Conservation (phyloP, 495 filamentous ascomycete genomes). For the Talaromyces wortmannii region DNA sequence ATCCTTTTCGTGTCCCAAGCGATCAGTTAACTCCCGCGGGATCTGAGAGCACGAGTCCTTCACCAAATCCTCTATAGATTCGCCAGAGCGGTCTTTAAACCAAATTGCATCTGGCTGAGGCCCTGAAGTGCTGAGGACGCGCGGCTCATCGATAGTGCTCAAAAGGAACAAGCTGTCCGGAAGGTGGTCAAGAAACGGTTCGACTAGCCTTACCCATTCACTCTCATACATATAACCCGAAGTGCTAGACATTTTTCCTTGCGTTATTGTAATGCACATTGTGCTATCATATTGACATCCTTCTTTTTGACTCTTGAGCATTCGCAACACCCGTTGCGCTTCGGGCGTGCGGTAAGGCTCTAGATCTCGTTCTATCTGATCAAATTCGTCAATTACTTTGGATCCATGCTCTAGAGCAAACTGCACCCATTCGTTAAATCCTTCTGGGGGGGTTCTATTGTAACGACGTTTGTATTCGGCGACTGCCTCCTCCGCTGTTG, state of each 20-base stretch:
- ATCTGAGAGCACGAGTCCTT: not conserved
- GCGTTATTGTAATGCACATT: not conserved
- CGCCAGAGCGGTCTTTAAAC: not conserved
- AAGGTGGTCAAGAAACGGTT: not conserved
- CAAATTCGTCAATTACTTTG: constrained; percentile 56
- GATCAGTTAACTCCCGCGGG: not conserved
- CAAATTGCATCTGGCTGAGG: not conserved
- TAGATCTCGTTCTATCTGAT: constrained; percentile 46
- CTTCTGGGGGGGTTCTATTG: constrained; percentile 49
- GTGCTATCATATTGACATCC: not conserved
- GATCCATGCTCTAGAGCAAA: constrained; percentile 49
- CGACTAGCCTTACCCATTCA: not conserved
- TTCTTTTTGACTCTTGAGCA: not conserved
- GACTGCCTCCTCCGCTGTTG: not conserved
- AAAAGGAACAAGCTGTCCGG: not conserved
- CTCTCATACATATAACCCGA: not conserved
- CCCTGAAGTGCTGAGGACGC: not conserved
- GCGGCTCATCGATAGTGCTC: not conserved
- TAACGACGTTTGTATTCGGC: constrained; percentile 48
- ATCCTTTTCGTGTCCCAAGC: not conserved
- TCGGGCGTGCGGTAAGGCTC: constrained; percentile 53
- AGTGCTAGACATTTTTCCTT: not conserved
- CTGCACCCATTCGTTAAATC: constrained; percentile 62
- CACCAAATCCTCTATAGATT: not conserved
- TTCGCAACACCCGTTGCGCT: constrained; percentile 12